phyloP scores from a whole-genome alignment of 352 stramenopile genomes.

The Plasmopara halstedii region DNA sequence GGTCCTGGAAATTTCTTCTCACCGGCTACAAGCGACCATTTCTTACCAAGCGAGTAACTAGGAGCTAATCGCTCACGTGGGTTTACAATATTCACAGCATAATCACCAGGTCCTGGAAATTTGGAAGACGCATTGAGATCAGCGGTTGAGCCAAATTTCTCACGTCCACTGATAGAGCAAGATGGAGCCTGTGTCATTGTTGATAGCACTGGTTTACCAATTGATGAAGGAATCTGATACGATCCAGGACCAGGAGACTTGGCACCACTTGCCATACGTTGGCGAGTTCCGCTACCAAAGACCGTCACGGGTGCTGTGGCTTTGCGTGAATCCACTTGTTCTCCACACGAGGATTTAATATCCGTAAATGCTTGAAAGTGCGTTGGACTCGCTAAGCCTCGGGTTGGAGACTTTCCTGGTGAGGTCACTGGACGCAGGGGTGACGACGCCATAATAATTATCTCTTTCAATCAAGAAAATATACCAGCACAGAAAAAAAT shows the following conservation, averaged over 20 bases:
- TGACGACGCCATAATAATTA: constrained; percentile 21
- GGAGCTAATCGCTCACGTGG: constrained; percentile 51
- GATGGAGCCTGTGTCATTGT: constrained; percentile 47
- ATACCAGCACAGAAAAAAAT: no score
- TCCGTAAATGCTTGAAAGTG: constrained; percentile 33
- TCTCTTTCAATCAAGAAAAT: no score
- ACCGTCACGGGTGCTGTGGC: constrained; percentile 49
- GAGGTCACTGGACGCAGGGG: constrained; percentile 25
- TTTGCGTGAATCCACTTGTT: constrained; percentile 72
- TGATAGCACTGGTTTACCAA: constrained; percentile 60
- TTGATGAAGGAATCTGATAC: constrained; percentile 66
- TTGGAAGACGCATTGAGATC: constrained; percentile 39
- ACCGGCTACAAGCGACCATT: constrained; percentile 36
- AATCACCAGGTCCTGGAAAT: constrained; percentile 55
- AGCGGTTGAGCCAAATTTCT: constrained; percentile 70
- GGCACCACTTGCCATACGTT: constrained; percentile 33
- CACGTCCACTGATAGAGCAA: constrained; percentile 63
- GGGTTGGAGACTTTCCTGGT: constrained; percentile 22
- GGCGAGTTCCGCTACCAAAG: constrained; percentile 57
- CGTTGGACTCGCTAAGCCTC: constrained; percentile 8
- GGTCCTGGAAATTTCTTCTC: constrained; percentile 52
- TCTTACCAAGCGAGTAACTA: constrained; percentile 71
- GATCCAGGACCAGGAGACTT: constrained; percentile 57
- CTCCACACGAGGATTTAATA: constrained; percentile 61
- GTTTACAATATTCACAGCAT: constrained; percentile 58